Base-by-base conservation (phyloP, 208 protist species). In the Wallacemonas sp. region DNA sequence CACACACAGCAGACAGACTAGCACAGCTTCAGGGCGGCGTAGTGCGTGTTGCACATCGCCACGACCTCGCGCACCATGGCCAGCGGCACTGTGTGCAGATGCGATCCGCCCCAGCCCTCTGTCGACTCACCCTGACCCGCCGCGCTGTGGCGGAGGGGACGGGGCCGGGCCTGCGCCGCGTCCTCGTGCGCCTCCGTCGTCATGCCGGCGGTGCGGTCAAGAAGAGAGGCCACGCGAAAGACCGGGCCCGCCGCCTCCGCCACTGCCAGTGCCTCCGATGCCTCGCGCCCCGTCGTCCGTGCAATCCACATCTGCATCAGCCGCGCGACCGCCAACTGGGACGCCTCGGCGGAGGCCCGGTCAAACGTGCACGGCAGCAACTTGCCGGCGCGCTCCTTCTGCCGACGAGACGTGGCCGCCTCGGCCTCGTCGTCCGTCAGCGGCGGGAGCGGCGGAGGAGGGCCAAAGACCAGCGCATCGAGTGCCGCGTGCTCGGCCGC, bases 401-500 rank as follows among this genome's bases (percentile, higher is more conserved):
- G 22, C 11, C 67, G 46, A 7, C 38, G 16, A 1, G 28, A 50
- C n/a, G 68, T 55, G 18, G n/a, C 29, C n/a, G 59, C 67, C 5
- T n/a, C 65, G 5, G 12, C 49, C 41, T 59, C 48, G 45, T 36
- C 71, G 12, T 16, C 42, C 50, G 12, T 50, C 65, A 25, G 12
- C 38, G 49, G 22, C 39, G 26, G 32, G 1, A 31, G 4, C 18
- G 25, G 26, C 26, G 49, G 42, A 14, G 68, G 69, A 1, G 65
- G 68, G 26, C 82, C 86, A 65, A 86, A 83, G 25, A 93, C 81
- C 3, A 95, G 76, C 23, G 77, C 70, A 38, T 83, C 76, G 45
- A 95, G 72, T 1, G 86, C 82, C 25, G 80, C 86, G 31, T 77
- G 59, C 72, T 87, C 81, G 7, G 84, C 70, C 8, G 89, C 86